Evolutionary conservation across 1,139 yeast genomes (phyloP).

Genomic region (Yamadazyma pseudoaaseri): DNA sequence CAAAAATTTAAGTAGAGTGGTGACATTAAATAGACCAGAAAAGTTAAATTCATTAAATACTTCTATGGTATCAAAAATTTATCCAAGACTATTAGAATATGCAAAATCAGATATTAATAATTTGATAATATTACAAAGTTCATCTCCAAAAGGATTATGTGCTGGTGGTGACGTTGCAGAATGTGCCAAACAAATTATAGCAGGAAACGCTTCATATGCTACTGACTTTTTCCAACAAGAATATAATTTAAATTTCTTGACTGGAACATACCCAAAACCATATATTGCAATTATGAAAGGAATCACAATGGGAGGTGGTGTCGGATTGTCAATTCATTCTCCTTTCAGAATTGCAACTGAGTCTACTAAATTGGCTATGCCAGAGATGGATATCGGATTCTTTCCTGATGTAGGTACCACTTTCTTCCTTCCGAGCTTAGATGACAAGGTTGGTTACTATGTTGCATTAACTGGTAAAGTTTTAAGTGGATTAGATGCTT

Average conservation of each 20-base stretch:
- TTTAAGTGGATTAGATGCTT: slow-evolving; percentile 74
- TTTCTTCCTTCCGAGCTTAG: slow-evolving; percentile 80
- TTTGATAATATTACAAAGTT: slow-evolving; percentile 68
- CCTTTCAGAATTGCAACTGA: slow-evolving; percentile 94
- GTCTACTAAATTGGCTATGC: slow-evolving; percentile 91
- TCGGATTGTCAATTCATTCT: slow-evolving; percentile 88
- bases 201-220: slow-evolving; percentile 52
- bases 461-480: slow-evolving; percentile 84
- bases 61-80: slow-evolving; percentile 73
- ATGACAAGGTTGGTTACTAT: slow-evolving; percentile 81
- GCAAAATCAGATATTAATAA: slow-evolving; percentile 66
- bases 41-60: slow-evolving; percentile 84
- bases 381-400: slow-evolving; percentile 95
- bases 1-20: slow-evolving; percentile 66
- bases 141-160: slow-evolving; percentile 63
- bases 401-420: slow-evolving; percentile 96
- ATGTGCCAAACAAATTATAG: slow-evolving; percentile 54
- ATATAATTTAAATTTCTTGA: slow-evolving; percentile 75
- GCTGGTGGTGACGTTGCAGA: slow-evolving; percentile 96
- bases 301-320: slow-evolving; percentile 98
- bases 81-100: slow-evolving; percentile 75
- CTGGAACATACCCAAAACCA: slow-evolving; percentile 84
- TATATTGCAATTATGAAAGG: slow-evolving; percentile 85
- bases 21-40: slow-evolving; percentile 74
- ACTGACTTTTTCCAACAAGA: slow-evolving; percentile 74